These are phyloP conservation scores for Groenewaldozyma sp. DNA, from an alignment of 1,139 yeast species.

Conservation along the genomic window DNA sequence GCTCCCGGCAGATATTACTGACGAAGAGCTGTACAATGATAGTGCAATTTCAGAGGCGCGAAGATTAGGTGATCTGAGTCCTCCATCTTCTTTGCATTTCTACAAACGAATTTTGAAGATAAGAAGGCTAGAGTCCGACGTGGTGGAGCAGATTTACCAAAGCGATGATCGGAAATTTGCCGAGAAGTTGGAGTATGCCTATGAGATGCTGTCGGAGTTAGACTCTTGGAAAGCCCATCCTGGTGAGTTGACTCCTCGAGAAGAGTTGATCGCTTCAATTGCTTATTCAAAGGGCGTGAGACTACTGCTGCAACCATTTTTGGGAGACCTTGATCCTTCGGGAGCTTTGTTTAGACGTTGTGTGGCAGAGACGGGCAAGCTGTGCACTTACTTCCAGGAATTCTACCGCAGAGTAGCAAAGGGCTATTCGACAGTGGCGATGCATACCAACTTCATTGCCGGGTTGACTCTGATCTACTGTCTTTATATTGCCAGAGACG, in stretches of 20 bases:
- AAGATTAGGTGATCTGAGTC: slow-evolving; percentile 3
- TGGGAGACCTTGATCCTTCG: slow-evolving; percentile 47
- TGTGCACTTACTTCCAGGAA: slow-evolving; percentile 48
- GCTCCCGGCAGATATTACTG: slow-evolving; percentile 36
- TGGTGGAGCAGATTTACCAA: slow-evolving; percentile 42
- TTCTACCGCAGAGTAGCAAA: slow-evolving; percentile 48
- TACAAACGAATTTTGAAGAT: slow-evolving; percentile 45
- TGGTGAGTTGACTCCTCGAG: slow-evolving; percentile 10
- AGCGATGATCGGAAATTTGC: slow-evolving; percentile 25
- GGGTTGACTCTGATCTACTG: slow-evolving; percentile 54
- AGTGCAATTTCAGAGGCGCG: slow-evolving; percentile 12
- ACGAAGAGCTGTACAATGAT: slow-evolving; percentile 16
- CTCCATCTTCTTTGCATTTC: slow-evolving; percentile 30
- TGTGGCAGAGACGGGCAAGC: slow-evolving; percentile 56
- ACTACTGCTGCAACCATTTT: slow-evolving; percentile 47
- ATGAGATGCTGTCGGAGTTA: slow-evolving; percentile 17
- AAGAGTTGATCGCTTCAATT: slow-evolving; percentile 35
- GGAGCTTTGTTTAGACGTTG: slow-evolving; percentile 49
- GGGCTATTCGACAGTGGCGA: slow-evolving; percentile 53
- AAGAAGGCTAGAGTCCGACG: slow-evolving; percentile 46
- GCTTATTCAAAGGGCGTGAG: slow-evolving; percentile 51
- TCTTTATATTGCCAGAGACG: slow-evolving; percentile 49
- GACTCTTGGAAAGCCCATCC: slow-evolving; percentile 16
- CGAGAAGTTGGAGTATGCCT: slow-evolving; percentile 21
- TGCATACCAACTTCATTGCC: slow-evolving; percentile 53